Percentiles rank a stretch among this genome's conserved stretches.
These are phyloP conservation scores for Cynara cardunculus DNA, from an alignment of 129 eudicot genomes.

Conservation along the genomic window DNA sequence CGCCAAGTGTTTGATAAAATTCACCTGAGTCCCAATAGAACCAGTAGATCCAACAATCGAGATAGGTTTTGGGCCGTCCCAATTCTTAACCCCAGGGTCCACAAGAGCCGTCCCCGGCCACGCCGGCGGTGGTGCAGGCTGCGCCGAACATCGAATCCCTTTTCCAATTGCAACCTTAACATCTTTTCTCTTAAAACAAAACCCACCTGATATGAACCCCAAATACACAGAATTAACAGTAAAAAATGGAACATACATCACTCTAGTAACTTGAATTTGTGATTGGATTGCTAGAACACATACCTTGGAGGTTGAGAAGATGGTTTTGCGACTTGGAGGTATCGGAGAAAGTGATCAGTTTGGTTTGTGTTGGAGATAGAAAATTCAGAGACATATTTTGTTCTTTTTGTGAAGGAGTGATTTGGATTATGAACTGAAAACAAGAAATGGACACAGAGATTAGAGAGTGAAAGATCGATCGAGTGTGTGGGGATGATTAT, in stretches of 20 bases:
- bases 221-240: neutral
- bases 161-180: conserved; percentile 33
- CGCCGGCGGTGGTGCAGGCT: conserved; percentile 74
- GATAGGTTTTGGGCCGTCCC: conserved; percentile 96
- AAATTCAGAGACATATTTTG: conserved; percentile 22
- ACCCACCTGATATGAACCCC: conserved; percentile 37
- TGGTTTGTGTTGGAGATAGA: conserved; percentile 22
- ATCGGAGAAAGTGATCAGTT: neutral
- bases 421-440: neutral
- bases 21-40: conserved; percentile 93
- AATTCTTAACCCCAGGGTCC: conserved; percentile 54
- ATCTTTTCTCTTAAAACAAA: conserved; percentile 50
- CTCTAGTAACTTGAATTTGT: neutral
- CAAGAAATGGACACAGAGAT: neutral
- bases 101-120: conserved; percentile 73
- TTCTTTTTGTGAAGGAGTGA: neutral
- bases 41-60: conserved; percentile 92
- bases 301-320: conserved; percentile 27
- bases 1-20: conserved; percentile 14
- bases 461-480: neutral
- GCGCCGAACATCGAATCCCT: conserved; percentile 67
- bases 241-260: neutral
- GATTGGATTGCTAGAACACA: neutral
- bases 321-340: conserved; percentile 7
- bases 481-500: neutral